phyloP scores from a whole-genome alignment of 2,329 filamentous ascomycete species.

The Piedraia hortae region DNA sequence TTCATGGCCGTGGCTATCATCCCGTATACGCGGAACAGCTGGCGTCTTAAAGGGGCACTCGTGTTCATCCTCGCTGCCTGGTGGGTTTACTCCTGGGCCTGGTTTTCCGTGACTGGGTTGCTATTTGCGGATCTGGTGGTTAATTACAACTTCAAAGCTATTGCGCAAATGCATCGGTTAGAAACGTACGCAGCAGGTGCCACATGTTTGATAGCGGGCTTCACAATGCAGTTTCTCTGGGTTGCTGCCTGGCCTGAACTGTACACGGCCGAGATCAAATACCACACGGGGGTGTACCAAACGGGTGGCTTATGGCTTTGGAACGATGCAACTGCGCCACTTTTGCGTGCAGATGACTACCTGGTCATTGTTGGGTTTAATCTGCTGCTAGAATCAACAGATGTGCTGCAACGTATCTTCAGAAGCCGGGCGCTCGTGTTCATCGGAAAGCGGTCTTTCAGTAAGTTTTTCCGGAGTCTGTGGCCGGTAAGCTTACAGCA shows the following conservation, averaged over 20 bases:
- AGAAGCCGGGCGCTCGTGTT: constrained; percentile 12
- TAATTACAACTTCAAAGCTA: constrained; percentile 15
- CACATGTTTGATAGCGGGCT: constrained; percentile 12
- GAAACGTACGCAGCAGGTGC: constrained; percentile 13
- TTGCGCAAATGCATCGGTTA: constrained; percentile 6
- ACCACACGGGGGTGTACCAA: constrained; percentile 18
- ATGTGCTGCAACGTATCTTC: constrained; percentile 13
- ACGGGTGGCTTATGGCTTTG: constrained; percentile 13
- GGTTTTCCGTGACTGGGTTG: constrained; percentile 19
- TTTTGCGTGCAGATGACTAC: constrained; percentile 18
- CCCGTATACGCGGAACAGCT: constrained; percentile 15
- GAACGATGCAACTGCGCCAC: constrained; percentile 12
- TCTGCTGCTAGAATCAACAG: constrained; percentile 16
- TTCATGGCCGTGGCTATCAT: constrained; percentile 21
- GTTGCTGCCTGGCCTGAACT: constrained; percentile 14
- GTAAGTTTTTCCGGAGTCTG: constrained; percentile 11
- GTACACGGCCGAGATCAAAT: constrained; percentile 14
- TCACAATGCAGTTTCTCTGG: constrained; percentile 18
- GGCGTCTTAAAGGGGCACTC: constrained; percentile 15
- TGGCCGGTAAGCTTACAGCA: not conserved
- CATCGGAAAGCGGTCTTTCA: constrained; percentile 18
- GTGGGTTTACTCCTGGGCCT: constrained; percentile 22
- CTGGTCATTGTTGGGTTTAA: constrained; percentile 18
- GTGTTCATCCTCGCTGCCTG: constrained; percentile 18
- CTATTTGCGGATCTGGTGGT: constrained; percentile 16